Base-by-base conservation (phyloP, 2,329 filamentous ascomycete species). In the Metarhizium rileyi region DNA sequence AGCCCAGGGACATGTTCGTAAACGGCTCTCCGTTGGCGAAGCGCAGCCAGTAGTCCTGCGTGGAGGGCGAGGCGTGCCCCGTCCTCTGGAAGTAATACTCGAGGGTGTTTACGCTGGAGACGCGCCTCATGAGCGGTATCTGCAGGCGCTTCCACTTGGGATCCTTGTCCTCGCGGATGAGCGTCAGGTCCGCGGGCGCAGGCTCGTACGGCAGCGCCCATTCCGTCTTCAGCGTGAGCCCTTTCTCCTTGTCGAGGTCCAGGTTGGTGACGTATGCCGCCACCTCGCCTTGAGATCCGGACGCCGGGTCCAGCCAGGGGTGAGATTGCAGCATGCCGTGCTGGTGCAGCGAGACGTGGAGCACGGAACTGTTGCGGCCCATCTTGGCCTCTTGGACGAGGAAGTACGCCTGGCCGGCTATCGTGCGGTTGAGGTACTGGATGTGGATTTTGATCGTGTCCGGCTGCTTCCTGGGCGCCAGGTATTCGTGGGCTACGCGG, bases 1-100 rank as follows among this genome's bases (percentile, higher is more conserved):
- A 88, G 0, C 79, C 83, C 2, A 90, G 68, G 1, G 74, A 72
- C 3, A 75, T 74, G 56, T 85, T 76, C 1, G 78, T 87, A 69
- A 86, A 87, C 35, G 67, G 74, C 52, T 78, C 76, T 1, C 75
- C 75, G 14, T 77, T 79, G 1, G 71, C 65, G 49, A 86, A 74
- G 25, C 78, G 74, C 3, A 86, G 67, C 86, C 86, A 90, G 62
- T 62, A 45, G 48, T 66, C 63, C 44, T 58, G 54, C 0, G 52
- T 51, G 1, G 57, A 55, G 4, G 50, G 45, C 8, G 33, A 46
- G 2, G 50, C 28, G 2, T 52, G 56, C 0, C 54, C 50, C 0
- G 26, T 4, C 1, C 58, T 59, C 1, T 59, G 64, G 9, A 53
- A 48, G 53, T 64, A 69, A 49, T 62, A 66, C 5, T 62, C 55